Percentiles rank a stretch among this genome's conserved stretches.
Evolutionary conservation across 495 filamentous ascomycete species (phyloP).

Genomic region (Hyaloscypha hepaticicola): DNA sequence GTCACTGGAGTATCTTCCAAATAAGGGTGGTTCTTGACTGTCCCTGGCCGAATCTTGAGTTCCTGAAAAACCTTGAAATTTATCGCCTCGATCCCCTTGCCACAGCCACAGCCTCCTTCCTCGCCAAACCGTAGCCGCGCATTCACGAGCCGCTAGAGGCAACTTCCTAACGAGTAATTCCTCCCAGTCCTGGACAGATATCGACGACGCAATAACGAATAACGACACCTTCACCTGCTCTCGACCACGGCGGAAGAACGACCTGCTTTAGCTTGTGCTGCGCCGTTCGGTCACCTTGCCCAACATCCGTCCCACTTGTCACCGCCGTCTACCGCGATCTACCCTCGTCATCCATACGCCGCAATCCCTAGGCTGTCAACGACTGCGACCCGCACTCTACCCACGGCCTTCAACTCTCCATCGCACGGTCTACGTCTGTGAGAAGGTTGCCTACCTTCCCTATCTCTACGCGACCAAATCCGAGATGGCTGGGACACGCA

Average conservation of each 20-base stretch:
- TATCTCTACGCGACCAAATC: slow-evolving; percentile 16
- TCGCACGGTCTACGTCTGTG: slow-evolving; percentile 3
- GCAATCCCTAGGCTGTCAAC: slow-evolving; percentile 9
- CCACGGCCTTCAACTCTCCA: not conserved
- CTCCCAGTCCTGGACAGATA: slow-evolving; percentile 6
- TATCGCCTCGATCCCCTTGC: not conserved
- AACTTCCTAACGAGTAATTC: not conserved
- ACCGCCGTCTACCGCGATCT: not conserved
- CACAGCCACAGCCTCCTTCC: not conserved
- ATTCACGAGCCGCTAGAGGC: slow-evolving; percentile 5
- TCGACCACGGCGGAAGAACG: not conserved
- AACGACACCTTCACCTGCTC: not conserved
- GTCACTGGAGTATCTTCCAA: not conserved
- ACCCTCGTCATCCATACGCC: slow-evolving; percentile 4
- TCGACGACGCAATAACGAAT: not conserved
- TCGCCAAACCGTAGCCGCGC: slow-evolving; percentile 4
- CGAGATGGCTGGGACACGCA: slow-evolving; percentile 90
- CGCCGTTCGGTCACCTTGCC: not conserved
- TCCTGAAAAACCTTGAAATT: not conserved
- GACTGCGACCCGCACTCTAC: slow-evolving; percentile 6
- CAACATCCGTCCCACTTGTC: not conserved
- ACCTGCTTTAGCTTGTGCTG: not conserved
- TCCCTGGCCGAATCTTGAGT: not conserved
- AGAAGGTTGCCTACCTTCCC: not conserved
- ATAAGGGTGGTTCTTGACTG: not conserved